Evolutionary conservation across 208 protist species (phyloP).

Genomic region (Borovskyia barvae): DNA sequence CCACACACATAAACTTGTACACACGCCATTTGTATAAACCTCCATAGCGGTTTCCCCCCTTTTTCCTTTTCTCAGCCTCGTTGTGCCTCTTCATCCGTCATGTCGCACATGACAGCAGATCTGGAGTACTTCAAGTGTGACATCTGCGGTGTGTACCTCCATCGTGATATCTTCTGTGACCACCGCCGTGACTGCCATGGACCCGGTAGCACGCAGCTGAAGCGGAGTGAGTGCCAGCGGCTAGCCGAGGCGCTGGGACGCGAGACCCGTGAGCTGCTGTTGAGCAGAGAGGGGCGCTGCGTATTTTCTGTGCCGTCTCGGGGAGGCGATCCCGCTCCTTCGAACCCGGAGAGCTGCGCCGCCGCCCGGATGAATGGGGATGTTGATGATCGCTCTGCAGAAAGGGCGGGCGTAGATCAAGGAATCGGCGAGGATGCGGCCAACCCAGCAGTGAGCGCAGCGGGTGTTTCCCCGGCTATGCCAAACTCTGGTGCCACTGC

Average conservation of each 20-base stretch:
- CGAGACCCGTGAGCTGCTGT: conserved; percentile 23
- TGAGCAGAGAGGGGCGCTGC: conserved; percentile 2
- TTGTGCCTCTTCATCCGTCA: conserved; percentile 3
- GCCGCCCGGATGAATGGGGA: too few species aligned
- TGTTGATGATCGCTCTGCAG: too few species aligned
- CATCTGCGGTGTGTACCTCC: conserved; percentile 66
- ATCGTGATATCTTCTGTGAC: conserved; percentile 77
- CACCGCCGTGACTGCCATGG: conserved; percentile 72
- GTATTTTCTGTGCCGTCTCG: too few species aligned
- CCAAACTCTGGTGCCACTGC: neutral
- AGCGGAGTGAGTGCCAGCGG: conserved; percentile 38
- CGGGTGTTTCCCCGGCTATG: neutral
- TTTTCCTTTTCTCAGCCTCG: neutral
- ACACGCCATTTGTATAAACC: too few species aligned
- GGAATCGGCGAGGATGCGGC: neutral
- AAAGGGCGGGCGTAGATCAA: too few species aligned
- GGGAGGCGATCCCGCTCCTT: too few species aligned
- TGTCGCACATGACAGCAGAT: conserved; percentile 61
- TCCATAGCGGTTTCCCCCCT: too few species aligned
- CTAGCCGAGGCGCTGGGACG: conserved; percentile 34
- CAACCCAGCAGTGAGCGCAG: neutral
- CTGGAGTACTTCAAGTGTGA: conserved; percentile 83
- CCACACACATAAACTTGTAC: neutral
- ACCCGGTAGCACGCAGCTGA: conserved; percentile 41
- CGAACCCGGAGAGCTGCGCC: too few species aligned